phyloP scores from a whole-genome alignment of 805 yeast genomes.

The Scheffersomyces stipitis region DNA sequence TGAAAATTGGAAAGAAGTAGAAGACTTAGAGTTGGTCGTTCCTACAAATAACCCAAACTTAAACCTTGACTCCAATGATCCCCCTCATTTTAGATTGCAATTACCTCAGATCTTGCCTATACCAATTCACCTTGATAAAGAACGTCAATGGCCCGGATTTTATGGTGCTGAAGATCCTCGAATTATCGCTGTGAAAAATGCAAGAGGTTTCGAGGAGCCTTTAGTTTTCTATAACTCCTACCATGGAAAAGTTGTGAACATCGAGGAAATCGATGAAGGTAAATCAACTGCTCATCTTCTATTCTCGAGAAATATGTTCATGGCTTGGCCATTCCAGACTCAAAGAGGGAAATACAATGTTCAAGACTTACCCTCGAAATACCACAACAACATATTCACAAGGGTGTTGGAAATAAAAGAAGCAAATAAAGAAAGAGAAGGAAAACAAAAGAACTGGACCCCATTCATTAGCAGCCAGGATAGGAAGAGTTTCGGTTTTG shows the following conservation, averaged over 20 bases:
- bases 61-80: slow-evolving; percentile 13
- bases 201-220: slow-evolving; percentile 28
- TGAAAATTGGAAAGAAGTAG: slow-evolving; percentile 13
- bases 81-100: slow-evolving; percentile 3
- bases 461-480: background rate
- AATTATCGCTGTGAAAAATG: slow-evolving; percentile 20
- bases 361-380: background rate
- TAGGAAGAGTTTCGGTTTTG: slow-evolving; percentile 9
- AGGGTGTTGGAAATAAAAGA: background rate
- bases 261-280: slow-evolving; percentile 7
- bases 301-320: slow-evolving; percentile 2
- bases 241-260: slow-evolving; percentile 16
- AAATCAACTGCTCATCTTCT: slow-evolving; percentile 2
- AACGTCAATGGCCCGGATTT: slow-evolving; percentile 10
- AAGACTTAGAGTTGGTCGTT: slow-evolving; percentile 19
- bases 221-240: slow-evolving; percentile 24
- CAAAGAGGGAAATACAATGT: slow-evolving; percentile 1
- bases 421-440: slow-evolving; percentile 1
- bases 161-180: slow-evolving; percentile 33
- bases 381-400: background rate
- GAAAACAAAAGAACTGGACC: slow-evolving; percentile 3
- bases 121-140: slow-evolving; percentile 9
- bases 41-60: slow-evolving; percentile 16
- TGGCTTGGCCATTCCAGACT: slow-evolving; percentile 1
- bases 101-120: slow-evolving; percentile 11